Conservation (phyloP, 2,329 filamentous ascomycete genomes). For the Nemania sp. region DNA sequence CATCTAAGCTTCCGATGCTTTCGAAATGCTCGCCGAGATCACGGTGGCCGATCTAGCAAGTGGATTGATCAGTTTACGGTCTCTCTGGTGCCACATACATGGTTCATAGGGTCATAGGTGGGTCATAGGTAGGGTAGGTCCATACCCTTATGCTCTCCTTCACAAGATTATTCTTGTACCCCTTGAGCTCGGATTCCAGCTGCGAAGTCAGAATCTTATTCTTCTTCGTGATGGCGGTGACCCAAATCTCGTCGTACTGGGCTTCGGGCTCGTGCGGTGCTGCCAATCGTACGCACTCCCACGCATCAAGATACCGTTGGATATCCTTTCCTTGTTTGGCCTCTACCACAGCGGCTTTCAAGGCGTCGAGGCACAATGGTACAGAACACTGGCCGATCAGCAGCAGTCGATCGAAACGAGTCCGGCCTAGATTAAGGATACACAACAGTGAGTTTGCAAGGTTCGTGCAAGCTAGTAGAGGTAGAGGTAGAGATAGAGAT, state of each 20-base stretch:
- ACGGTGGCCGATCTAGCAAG: constrained; percentile 82
- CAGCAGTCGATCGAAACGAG: constrained; percentile 77
- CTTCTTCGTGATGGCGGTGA: constrained; percentile 65
- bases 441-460: constrained; percentile 3
- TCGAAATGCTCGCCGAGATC: constrained; percentile 86
- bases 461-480: neutral
- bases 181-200: constrained; percentile 83
- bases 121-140: too few species aligned
- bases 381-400: constrained; percentile 80
- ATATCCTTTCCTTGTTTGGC: constrained; percentile 78
- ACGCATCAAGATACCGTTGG: constrained; percentile 68
- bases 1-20: constrained; percentile 71
- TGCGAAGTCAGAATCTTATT: constrained; percentile 72
- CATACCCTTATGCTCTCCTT: constrained; percentile 92
- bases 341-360: constrained; percentile 75
- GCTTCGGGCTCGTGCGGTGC: constrained; percentile 71
- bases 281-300: constrained; percentile 64
- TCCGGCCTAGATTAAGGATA: constrained; percentile 63
- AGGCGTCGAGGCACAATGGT: constrained; percentile 75
- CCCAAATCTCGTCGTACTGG: constrained; percentile 71
- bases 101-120: neutral
- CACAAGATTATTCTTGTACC: constrained; percentile 95
- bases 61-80: neutral
- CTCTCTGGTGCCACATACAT: neutral
- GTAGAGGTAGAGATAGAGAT: too few species aligned